Conservation (phyloP, 768 basidiomycete genomes). For the Galerina sulciceps region DNA sequence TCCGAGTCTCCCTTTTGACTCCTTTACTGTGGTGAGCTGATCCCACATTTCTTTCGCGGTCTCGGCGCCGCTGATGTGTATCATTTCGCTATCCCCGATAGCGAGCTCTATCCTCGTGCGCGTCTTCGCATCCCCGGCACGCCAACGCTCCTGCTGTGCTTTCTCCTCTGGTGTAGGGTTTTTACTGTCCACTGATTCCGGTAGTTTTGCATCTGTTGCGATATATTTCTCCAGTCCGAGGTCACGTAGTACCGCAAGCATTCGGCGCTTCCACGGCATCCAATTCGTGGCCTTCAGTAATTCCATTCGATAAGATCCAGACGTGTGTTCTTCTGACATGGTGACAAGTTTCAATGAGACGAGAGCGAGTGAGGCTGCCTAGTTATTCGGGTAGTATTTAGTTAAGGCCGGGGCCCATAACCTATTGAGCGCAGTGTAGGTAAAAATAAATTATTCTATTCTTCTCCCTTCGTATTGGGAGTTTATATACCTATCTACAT, state of each 20-base stretch:
- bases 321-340: not conserved
- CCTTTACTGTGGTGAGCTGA: slow-evolving; percentile 28
- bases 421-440: not conserved
- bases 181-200: slow-evolving; percentile 15
- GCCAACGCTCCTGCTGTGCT: slow-evolving; percentile 15
- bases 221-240: slow-evolving; percentile 29
- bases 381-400: not conserved
- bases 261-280: slow-evolving; percentile 23
- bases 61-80: slow-evolving; percentile 25
- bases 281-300: slow-evolving; percentile 30
- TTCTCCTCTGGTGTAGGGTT: slow-evolving; percentile 17
- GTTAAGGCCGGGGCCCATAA: not conserved
- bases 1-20: slow-evolving; percentile 25
- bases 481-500: not conserved
- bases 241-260: slow-evolving; percentile 29
- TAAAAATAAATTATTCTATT: not conserved
- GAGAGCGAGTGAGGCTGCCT: not conserved
- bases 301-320: slow-evolving; percentile 21
- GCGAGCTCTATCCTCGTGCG: slow-evolving; percentile 23
- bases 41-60: slow-evolving; percentile 29
- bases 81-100: slow-evolving; percentile 26
- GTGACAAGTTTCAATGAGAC: not conserved
- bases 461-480: not conserved
- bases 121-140: slow-evolving; percentile 22
- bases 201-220: slow-evolving; percentile 16